Base-by-base conservation (phyloP, 176 grass and related monocot species). In the Aegilops bicornis region DNA sequence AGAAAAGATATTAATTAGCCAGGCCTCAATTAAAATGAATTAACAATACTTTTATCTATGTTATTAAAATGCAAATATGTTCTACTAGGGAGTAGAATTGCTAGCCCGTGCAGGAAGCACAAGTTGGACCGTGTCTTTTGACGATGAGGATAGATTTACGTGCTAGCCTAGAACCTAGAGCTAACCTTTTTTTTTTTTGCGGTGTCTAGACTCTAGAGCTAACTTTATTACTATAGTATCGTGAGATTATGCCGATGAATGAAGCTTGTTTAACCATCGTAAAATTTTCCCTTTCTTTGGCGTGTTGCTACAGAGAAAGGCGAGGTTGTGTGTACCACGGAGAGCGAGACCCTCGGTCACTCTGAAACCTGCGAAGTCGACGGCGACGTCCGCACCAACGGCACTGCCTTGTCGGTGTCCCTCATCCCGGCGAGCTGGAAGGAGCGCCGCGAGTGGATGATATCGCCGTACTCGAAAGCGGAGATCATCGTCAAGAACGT, bases 391-490 rank as follows among this genome's bases (percentile, higher is more conserved):
- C 72, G 72, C 23, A 75, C 43, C n/a, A 43, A 47, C 40, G 72
- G 40, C 23, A 48, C 42, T 3, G 39, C 40, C 6, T 10, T 62
- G 60, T 47, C 87, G 2, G 60, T 91, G 24, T 14, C 77, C 78
- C 16, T 93, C 19, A 78, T 91, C n/a, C 82, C 81, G 2, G 2
- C 78, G 1, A 22, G 10, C 74, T 7, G 52, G 13, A 31, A 17
- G 2, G 64, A 45, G 33, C 64, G 10, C 16, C 64, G 67, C 15
- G 79, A 62, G 48, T 89, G 91, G 89, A 73, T 17, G 80, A 83
- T 96, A 14, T 68, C 69, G 17, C 79, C 90, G 3, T 95, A 95
- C 78, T 35, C 90, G 12, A 88, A 90, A 20, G 86, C 81, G 78
- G 69, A 16, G 61, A 75, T 10, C 9, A 15, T 39, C 11, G 60